Conservation (phyloP, 179 eudicot genomes). For the Beta corolliflora region DNA sequence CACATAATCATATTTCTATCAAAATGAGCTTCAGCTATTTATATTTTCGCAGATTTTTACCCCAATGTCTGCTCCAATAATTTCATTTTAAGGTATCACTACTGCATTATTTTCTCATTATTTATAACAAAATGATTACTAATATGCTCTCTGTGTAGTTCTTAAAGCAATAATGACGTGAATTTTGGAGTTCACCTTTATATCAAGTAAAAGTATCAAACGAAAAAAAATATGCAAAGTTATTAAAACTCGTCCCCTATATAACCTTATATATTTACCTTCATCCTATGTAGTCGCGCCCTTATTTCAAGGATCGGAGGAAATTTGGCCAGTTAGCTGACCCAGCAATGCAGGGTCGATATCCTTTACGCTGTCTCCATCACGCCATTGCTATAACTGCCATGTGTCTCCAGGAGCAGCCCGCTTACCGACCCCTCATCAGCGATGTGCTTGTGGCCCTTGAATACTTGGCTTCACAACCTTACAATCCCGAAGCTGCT, state of each 20-base stretch:
- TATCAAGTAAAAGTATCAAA: not conserved
- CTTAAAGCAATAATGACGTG: not conserved
- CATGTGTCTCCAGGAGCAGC: slow-evolving; percentile 67
- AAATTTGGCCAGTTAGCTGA: slow-evolving; percentile 48
- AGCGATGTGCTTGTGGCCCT: slow-evolving; percentile 62
- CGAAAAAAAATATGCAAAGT: not conserved
- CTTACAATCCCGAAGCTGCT: slow-evolving; percentile 33
- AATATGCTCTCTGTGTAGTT: not conserved
- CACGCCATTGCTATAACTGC: slow-evolving; percentile 57
- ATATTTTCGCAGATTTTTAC: not conserved
- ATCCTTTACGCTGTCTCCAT: slow-evolving; percentile 45
- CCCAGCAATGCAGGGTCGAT: slow-evolving; percentile 49
- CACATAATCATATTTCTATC: not conserved
- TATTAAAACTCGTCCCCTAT: not conserved
- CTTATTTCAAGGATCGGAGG: slow-evolving; percentile 49
- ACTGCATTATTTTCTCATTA: not conserved
- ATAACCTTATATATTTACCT: not conserved
- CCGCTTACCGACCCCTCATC: slow-evolving; percentile 55
- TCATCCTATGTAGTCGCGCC: slow-evolving; percentile 43
- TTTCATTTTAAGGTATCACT: not conserved
- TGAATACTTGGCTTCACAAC: slow-evolving; percentile 51
- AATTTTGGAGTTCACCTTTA: not conserved
- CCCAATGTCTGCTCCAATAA: too few relatives aligned
- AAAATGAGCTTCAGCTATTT: not conserved
- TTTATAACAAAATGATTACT: not conserved